phyloP scores from a whole-genome alignment of 495 filamentous ascomycete genomes.

The Glarea lozoyensis region DNA sequence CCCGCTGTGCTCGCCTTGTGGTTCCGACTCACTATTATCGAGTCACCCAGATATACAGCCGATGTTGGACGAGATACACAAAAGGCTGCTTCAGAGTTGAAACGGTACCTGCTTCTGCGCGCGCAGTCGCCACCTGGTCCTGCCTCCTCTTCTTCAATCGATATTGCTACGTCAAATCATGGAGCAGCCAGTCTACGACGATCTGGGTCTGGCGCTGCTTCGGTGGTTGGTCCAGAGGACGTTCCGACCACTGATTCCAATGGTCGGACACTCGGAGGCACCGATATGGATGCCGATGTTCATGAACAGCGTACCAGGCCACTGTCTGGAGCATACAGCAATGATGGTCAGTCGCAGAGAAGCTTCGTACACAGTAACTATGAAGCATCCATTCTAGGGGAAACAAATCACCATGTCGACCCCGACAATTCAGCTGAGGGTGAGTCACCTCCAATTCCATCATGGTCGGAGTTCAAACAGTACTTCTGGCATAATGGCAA shows the following conservation, averaged over 20 bases:
- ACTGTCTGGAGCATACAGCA: not conserved
- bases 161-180: not conserved
- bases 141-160: not conserved
- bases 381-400: too few species aligned
- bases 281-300: not conserved
- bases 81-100: conserved; percentile 14
- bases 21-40: conserved; percentile 60
- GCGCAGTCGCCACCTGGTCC: not conserved
- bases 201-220: too few species aligned
- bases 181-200: too few species aligned
- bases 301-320: not conserved
- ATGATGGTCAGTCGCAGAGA: not conserved
- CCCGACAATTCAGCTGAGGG: conserved; percentile 13
- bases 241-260: too few species aligned
- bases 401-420: too few species aligned
- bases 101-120: conserved; percentile 3
- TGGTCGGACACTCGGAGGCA: too few species aligned
- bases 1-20: conserved; percentile 54
- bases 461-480: conserved; percentile 49
- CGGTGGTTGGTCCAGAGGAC: too few species aligned
- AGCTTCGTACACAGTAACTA: not conserved
- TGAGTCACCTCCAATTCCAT: conserved; percentile 49
- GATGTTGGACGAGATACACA: conserved; percentile 33
- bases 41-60: conserved; percentile 61
- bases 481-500: conserved; percentile 63